These are phyloP conservation scores for Clarireedia hainanense DNA, from an alignment of 2,329 filamentous ascomycete species.

Conservation along the genomic window DNA sequence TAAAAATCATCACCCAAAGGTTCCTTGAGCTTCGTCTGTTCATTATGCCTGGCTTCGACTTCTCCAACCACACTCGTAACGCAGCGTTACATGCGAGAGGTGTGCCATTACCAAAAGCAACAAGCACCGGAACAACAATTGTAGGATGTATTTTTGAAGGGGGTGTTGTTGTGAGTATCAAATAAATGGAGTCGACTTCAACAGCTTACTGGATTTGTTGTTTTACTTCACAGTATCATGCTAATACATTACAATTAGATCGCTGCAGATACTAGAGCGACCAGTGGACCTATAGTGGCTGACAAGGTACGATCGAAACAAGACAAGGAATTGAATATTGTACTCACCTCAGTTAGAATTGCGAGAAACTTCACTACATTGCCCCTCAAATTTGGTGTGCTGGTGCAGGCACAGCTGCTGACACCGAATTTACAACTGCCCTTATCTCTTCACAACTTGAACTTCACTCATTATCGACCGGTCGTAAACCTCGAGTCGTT, in stretches of 20 bases:
- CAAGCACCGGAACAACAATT: slow-evolving; percentile 97
- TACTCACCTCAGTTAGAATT: slow-evolving; percentile 56
- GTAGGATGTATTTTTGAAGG: slow-evolving; percentile 95
- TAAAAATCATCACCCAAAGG: not conserved
- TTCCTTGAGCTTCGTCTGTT: slow-evolving; percentile 16
- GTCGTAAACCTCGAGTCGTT: slow-evolving; percentile 92
- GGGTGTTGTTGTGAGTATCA: slow-evolving; percentile 72
- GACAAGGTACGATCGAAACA: slow-evolving; percentile 61
- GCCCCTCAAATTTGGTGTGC: slow-evolving; percentile 98
- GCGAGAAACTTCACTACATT: slow-evolving; percentile 99
- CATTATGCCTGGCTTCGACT: slow-evolving; percentile 95
- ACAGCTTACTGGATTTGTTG: not conserved
- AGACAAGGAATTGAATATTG: not conserved
- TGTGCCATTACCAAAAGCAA: slow-evolving; percentile 92
- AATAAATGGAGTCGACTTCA: no score
- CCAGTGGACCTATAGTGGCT: slow-evolving; percentile 93
- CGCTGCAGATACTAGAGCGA: slow-evolving; percentile 95
- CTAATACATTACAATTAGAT: slow-evolving; percentile 49
- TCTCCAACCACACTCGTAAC: slow-evolving; percentile 99
- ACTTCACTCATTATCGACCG: slow-evolving; percentile 91
- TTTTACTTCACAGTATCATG: not conserved
- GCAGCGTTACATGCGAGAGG: slow-evolving; percentile 88
- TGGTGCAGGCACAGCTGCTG: slow-evolving; percentile 92
- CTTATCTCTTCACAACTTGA: slow-evolving; percentile 98
- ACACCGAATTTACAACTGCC: slow-evolving; percentile 98